Conservation (phyloP, 768 basidiomycete genomes). For the Podaxis mareebaensis region DNA sequence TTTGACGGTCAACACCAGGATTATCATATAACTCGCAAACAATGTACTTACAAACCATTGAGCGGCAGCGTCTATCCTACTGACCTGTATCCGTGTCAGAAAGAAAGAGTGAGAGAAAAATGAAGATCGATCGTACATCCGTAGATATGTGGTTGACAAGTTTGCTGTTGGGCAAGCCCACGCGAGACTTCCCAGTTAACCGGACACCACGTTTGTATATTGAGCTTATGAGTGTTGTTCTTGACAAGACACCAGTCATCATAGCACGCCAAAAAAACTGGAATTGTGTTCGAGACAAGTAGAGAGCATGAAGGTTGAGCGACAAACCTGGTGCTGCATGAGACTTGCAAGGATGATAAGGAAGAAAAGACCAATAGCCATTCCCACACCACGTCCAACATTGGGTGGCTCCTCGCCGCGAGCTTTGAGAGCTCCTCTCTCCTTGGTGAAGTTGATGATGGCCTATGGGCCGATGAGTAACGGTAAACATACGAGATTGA, state of each 20-base stretch:
- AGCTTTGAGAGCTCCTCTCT: slow-evolving; percentile 39
- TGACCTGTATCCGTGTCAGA: slow-evolving; percentile 36
- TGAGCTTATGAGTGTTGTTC: slow-evolving; percentile 66
- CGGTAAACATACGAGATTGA: not conserved
- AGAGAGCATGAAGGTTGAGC: not conserved
- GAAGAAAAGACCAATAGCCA: slow-evolving; percentile 55
- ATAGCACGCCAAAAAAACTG: slow-evolving; percentile 75
- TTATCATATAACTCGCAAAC: not conserved
- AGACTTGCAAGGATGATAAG: slow-evolving; percentile 54
- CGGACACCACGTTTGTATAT: slow-evolving; percentile 71
- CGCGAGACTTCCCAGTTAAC: slow-evolving; percentile 66
- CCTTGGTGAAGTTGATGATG: slow-evolving; percentile 62
- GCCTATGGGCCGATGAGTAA: slow-evolving; percentile 31
- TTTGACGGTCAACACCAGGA: not conserved
- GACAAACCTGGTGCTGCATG: slow-evolving; percentile 58
- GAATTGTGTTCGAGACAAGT: slow-evolving; percentile 6
- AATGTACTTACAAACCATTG: slow-evolving; percentile 68
- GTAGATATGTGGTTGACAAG: slow-evolving; percentile 65
- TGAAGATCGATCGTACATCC: slow-evolving; percentile 46
- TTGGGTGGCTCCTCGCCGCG: slow-evolving; percentile 34
- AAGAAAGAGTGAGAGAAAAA: not conserved
- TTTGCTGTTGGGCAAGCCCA: slow-evolving; percentile 58
- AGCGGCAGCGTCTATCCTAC: slow-evolving; percentile 58
- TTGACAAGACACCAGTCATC: slow-evolving; percentile 62
- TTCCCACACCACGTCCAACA: slow-evolving; percentile 58